Percentiles rank a stretch among this genome's conserved stretches.
These are phyloP conservation scores for Populus pruinosa DNA, from an alignment of 345 rosid genomes.

Conservation along the genomic window DNA sequence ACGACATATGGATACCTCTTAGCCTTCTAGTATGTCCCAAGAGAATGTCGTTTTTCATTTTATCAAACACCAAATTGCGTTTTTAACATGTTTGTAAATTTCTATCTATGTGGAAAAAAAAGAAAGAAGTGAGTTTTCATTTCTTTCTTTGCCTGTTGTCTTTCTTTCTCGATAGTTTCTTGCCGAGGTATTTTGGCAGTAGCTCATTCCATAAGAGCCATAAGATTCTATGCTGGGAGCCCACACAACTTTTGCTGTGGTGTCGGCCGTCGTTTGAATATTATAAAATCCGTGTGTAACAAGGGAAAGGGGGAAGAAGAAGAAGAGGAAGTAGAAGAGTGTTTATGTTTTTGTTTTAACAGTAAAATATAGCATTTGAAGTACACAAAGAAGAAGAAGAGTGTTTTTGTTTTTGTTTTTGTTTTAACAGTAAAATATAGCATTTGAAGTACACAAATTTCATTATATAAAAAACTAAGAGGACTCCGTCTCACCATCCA, in stretches of 20 bases:
- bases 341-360: not conserved
- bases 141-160: not conserved
- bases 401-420: not conserved
- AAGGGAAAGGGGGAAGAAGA: too few species aligned
- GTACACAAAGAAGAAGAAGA: not conserved
- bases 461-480: not conserved
- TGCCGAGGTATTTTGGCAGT: not conserved
- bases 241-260: not conserved
- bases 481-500: too few species aligned
- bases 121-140: not conserved
- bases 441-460: not conserved
- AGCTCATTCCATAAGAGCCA: not conserved
- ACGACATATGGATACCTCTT: too few species aligned
- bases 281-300: too few species aligned
- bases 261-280: slow-evolving; percentile 18
- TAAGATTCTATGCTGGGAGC: not conserved
- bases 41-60: too few species aligned
- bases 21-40: too few species aligned
- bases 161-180: not conserved
- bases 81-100: not conserved
- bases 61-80: too few species aligned
- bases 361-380: not conserved
- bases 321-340: not conserved
- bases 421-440: not conserved
- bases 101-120: not conserved